Evolutionary conservation across 352 stramenopile genomes (phyloP), one percentile per base, ranked within the genome.

Genomic region (Globisporangium recalcitrans): DNA sequence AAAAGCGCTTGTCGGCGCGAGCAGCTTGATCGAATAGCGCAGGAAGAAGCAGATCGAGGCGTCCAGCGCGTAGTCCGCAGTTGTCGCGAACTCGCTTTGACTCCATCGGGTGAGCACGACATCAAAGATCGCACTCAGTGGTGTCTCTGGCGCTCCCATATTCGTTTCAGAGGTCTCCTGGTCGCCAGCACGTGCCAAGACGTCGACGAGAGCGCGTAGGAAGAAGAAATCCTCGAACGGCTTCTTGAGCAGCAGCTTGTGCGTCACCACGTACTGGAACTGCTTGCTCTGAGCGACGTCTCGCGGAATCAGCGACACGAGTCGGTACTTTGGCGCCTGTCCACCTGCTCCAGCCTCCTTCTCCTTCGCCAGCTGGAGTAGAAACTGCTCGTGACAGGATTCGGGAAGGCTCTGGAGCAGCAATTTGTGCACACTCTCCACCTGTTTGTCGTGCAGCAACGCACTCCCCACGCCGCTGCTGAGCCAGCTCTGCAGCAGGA

Each of bases 41-140:
- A 93, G 60, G 60, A 91, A 93, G 42, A 89, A 88, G 8, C 67
- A 75, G 22, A 88, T 70, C 0, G 81, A 88, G 4, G 67, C 55
- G 47, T 90, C 84, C 16, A 89, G 58, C 4, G 63, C 69, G 51
- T 86, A 87, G 55, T 91, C 83, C 0, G 71, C 73, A 19, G 69
- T 69, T 13, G 62, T 36, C 2, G 78, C 69, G 57, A 91, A 93
- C 38, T 74, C 69, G 26, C 49, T 70, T 65, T 82, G 71, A 46
- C 79, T 83, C 83, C 83, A 93, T 29, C 71, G 78, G 24, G 42
- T 65, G 9, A 90, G 58, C 32, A 90, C 71, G 2, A 78, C 65
- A 54, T 89, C 78, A 60, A 91, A 88, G 11, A 91, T 60, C 8
- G 34, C 21, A n/a, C 29, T 52, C n/a, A 90, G 55, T 10, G 78